Percentiles rank a stretch among this genome's conserved stretches.
Evolutionary conservation across 306 rosid genomes (phyloP).

Genomic region (Prunus padus): DNA sequence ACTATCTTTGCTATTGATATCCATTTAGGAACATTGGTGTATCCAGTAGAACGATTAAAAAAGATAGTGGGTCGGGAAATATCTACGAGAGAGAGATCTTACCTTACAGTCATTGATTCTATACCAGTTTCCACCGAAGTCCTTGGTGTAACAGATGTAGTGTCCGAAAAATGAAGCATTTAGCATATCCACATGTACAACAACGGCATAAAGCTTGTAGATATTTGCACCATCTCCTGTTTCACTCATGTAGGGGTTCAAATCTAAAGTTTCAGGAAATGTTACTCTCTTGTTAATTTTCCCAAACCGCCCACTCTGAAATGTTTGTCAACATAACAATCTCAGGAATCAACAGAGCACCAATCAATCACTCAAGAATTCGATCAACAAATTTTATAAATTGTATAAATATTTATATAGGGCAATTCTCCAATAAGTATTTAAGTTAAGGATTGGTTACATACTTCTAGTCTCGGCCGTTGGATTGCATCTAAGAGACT

Average conservation of each 20-base stretch:
- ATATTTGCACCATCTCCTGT: constrained; percentile 63
- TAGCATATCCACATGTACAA: constrained; percentile 92
- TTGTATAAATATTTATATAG: no score
- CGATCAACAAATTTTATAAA: neutral
- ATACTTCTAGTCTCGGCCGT: no score
- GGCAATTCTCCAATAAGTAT: no score
- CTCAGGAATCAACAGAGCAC: constrained; percentile 11
- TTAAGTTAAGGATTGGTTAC: no score
- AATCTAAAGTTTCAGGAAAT: constrained; percentile 84
- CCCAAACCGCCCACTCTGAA: constrained; percentile 97
- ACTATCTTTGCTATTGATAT: no score
- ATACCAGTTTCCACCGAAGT: constrained; percentile 75
- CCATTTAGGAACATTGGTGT: no score
- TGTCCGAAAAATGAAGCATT: constrained; percentile 98
- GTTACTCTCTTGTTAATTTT: constrained; percentile 88
- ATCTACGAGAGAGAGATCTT: neutral
- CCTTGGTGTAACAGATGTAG: constrained; percentile 89
- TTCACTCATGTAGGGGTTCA: constrained; percentile 86
- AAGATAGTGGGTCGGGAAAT: neutral
- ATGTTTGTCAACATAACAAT: constrained; percentile 13
- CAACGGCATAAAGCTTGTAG: constrained; percentile 85
- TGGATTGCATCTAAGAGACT: no score
- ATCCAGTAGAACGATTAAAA: neutral
- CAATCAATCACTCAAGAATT: neutral
- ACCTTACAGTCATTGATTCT: constrained; percentile 87